Base-by-base conservation (phyloP, 1,284 basidiomycete genomes). In the Laetiporus sulphureus region DNA sequence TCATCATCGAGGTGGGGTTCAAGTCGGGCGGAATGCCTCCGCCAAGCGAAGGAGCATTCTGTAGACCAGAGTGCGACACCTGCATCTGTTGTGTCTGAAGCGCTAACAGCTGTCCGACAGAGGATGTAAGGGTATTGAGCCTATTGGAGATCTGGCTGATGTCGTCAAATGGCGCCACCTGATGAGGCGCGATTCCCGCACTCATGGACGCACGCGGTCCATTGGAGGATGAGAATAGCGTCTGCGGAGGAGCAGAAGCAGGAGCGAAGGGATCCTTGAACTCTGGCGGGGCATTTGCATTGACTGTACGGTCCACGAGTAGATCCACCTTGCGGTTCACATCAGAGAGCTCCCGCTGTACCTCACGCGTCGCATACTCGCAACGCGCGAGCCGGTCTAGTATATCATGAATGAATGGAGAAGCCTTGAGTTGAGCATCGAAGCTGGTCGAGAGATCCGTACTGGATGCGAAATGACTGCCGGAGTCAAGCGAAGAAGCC, bases 101-200 rank as follows among this genome's bases (percentile, higher is more conserved):
- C 8, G 81, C 80, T 15, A 89, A 71, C 16, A 92, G 71, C 60
- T 92, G 90, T 15, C 89, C 84, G 36, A 93, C 89, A n/a, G 86
- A 89, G 0, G 83, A 80, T 21, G 88, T 91, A 48, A 93, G 67
- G 11, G 83, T 86, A 52, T 83, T 83, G 41, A 92, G 67, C 39
- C 88, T 79, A 55, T 86, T 84, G 7, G 86, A 83, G 31, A 93
- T 83, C 35, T 79, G 75, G 7, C 77, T 69, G 43, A 92, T 77
- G 59, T 90, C 87, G 59, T 87, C 84, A 12, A 67, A 58, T 22
- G 79, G 77, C 32, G 69, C 68, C 22, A 69, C 57, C 62, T 83
- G 81, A 58, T 83, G 80, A 20, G 83, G 82, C 18, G 81, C 77
- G 51, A 84, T 76, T 48, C 71, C 77, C 10, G 58, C 61, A n/a